Evolutionary conservation across 441 rosid species (phyloP), one percentile per base, ranked within the genome.

Genomic region (Caryocar brasiliense): DNA sequence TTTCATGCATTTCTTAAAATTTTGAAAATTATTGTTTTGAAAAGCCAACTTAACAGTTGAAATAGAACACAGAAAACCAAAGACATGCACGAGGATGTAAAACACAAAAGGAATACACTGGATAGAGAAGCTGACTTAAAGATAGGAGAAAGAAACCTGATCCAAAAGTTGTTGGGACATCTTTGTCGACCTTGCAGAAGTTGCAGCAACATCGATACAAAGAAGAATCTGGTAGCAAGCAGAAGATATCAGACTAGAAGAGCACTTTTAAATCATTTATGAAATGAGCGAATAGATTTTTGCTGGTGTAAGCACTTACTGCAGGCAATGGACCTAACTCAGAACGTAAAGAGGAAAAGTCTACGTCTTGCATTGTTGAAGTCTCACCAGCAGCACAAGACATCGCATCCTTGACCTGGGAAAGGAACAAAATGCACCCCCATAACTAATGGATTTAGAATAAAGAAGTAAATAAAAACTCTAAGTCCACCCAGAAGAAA

Each of bases 161-260:
- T 86, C 72, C 72, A 93, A 72, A 57, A 93, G 91, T 65, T 77
- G 92, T 62, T 66, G 75, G 54, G 91, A 89, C 82, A 79, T 79
- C 56, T 64, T 61, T 71, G 82, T 68, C 25, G 91, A 79, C 74
- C 70, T 86, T 41, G 99, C 97, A 62, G 91, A 86, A 65, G 95
- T 77, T 50, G 89, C 79, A 70, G 99, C 97, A 51, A 81, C 91
- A 70, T 93, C 99, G 44, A 93, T 80, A 66, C 93, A 93, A 24
- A 93, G 85, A 77, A 88, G 86, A 73, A 82, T 65, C 99, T 93
- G 73, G 62, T 57, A 81, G 47, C 56, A 74, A 30, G 64, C 7
- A 42, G 44, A 48, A 33, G 47, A 57, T 41, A 60, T 68, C 57
- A 60, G 56, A 40, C 34, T 30, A 25, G 19, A 42, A 52, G 4